These are phyloP conservation scores for Beta macrorhiza DNA, from an alignment of 179 eudicot genomes.

Conservation along the genomic window DNA sequence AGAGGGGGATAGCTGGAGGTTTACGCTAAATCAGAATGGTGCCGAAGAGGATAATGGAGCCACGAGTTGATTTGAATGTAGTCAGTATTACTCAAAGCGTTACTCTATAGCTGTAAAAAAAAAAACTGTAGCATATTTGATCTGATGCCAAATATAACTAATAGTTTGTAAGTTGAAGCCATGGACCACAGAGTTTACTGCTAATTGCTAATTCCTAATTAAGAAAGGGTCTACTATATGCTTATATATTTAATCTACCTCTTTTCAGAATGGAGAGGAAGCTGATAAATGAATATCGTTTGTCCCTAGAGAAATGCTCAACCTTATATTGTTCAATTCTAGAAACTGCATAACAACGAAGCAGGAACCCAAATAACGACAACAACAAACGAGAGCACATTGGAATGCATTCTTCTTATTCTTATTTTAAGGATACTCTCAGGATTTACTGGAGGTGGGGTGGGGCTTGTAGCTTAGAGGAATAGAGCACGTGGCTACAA, in stretches of 20 bases:
- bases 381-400: no score
- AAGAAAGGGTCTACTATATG: neutral
- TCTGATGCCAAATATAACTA: constrained; percentile 9
- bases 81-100: neutral
- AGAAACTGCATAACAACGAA: no score
- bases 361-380: no score
- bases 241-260: neutral
- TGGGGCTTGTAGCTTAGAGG: no score
- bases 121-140: constrained; percentile 24
- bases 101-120: constrained; percentile 13
- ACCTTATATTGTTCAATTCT: no score
- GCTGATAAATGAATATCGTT: no score
- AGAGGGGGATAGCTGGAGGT: constrained; percentile 92
- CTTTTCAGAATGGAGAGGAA: no score
- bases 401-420: no score
- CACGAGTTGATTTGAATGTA: constrained; percentile 16
- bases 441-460: no score
- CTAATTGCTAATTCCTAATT: constrained; percentile 9
- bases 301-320: no score
- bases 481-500: no score
- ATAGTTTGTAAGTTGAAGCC: constrained; percentile 13
- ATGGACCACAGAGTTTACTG: constrained; percentile 21
- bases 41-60: constrained; percentile 29
- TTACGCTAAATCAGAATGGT: constrained; percentile 52
- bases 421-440: no score